A percentile compares a stretch with the other conserved stretches of the same genome.
These are phyloP conservation scores for Pythium guiyangense DNA, from an alignment of 352 stramenopile genomes.

Conservation along the genomic window DNA sequence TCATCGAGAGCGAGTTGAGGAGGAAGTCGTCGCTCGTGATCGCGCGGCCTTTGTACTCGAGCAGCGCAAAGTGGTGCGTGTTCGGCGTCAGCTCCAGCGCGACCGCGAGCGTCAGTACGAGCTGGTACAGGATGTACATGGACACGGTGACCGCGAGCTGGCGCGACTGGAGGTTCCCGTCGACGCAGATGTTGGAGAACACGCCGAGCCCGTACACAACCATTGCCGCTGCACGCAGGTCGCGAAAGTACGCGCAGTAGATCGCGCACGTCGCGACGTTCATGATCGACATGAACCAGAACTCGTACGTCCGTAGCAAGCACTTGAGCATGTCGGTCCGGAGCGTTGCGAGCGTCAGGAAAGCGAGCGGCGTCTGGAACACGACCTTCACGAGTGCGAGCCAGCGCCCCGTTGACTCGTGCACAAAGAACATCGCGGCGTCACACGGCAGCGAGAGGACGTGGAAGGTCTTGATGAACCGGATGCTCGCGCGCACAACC, in stretches of 20 bases:
- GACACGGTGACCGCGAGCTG: not conserved
- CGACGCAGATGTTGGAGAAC: slow-evolving; percentile 3
- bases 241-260: not conserved
- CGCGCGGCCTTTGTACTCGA: not conserved
- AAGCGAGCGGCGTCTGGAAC: not conserved
- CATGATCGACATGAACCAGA: slow-evolving; percentile 12
- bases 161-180: slow-evolving; percentile 1
- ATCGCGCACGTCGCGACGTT: not conserved
- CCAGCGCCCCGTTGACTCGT: not conserved
- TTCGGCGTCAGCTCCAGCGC: slow-evolving; percentile 1
- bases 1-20: slow-evolving; percentile 12
- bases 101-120: not conserved
- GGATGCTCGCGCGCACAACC: not conserved
- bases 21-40: slow-evolving; percentile 8
- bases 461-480: not conserved
- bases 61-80: not conserved
- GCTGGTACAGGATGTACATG: not conserved
- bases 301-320: slow-evolving; percentile 9
- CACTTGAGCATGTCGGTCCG: slow-evolving; percentile 8
- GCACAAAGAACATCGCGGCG: slow-evolving; percentile 3
- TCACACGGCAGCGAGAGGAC: slow-evolving; percentile 2
- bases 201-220: not conserved
- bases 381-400: slow-evolving; percentile 3
- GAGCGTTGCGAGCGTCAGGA: not conserved
- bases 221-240: not conserved